Evolutionary conservation across 179 eudicot species (phyloP).

Genomic region (Silene noctiflora): DNA sequence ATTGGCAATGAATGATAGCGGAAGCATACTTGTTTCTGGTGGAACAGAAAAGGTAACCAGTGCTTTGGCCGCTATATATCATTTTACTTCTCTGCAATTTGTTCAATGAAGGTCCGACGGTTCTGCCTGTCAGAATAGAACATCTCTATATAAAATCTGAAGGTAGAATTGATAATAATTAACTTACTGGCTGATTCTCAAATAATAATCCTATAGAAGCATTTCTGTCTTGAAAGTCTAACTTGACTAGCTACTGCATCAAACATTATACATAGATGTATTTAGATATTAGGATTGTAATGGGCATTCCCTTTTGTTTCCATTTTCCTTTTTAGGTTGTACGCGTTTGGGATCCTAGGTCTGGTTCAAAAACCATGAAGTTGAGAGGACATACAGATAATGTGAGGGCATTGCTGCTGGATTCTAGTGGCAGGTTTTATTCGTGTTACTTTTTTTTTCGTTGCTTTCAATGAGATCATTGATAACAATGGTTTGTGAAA

Average conservation of each 20-base stretch:
- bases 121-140: neutral
- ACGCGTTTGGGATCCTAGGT: constrained; percentile 99
- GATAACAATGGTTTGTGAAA: neutral
- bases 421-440: constrained; percentile 92
- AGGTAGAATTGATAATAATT: neutral
- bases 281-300: neutral
- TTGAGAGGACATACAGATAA: constrained; percentile 98
- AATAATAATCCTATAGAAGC: too few relatives aligned
- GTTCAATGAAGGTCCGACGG: neutral
- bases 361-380: constrained; percentile 94
- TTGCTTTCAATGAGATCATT: neutral
- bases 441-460: neutral
- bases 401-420: constrained; percentile 85
- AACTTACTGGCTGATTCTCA: neutral
- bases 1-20: constrained; percentile 86
- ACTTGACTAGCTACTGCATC: neutral
- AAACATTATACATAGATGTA: neutral
- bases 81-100: neutral
- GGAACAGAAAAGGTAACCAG: constrained; percentile 77
- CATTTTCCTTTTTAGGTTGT: constrained; percentile 53
- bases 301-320: constrained; percentile 17
- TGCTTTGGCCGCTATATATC: neutral
- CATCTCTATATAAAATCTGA: neutral
- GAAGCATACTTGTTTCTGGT: constrained; percentile 96
- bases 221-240: neutral